Conservation (phyloP, 2,329 filamentous ascomycete genomes). For the Monilinia polystroma region DNA sequence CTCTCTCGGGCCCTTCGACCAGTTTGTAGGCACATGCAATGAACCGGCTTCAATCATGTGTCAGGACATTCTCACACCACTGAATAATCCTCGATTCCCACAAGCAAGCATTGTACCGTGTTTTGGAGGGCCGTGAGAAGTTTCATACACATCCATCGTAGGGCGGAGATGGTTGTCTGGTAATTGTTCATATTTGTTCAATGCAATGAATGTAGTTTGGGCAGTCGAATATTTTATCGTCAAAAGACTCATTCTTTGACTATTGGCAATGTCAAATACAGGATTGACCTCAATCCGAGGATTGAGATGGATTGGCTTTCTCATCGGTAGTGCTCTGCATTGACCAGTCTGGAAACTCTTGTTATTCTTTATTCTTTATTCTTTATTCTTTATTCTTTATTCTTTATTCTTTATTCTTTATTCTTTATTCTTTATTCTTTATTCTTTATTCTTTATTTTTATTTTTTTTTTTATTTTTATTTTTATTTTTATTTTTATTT, state of each 20-base stretch:
- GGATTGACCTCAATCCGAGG: not conserved
- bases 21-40: not conserved
- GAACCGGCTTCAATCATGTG: constrained; percentile 6
- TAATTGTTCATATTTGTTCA: not conserved
- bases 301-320: not conserved
- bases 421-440: too few relatives aligned
- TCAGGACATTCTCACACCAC: not conserved
- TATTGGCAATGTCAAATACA: not conserved
- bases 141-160: constrained; percentile 8
- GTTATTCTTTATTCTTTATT: too few relatives aligned
- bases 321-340: not conserved
- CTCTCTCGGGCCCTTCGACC: constrained; percentile 17
- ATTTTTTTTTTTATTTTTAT: too few relatives aligned
- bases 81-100: not conserved
- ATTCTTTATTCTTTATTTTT: too few relatives aligned
- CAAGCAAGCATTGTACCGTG: not conserved
- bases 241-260: not conserved
- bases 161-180: not conserved
- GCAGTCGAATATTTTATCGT: not conserved
- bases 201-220: not conserved
- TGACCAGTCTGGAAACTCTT: too few relatives aligned
- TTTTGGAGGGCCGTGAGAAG: not conserved
- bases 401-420: too few relatives aligned
- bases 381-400: too few relatives aligned
- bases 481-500: too few relatives aligned